Percentiles rank a stretch among this genome's conserved stretches.
phyloP scores from a whole-genome alignment of 345 rosid genomes.

The Leavenworthia alabamica region DNA sequence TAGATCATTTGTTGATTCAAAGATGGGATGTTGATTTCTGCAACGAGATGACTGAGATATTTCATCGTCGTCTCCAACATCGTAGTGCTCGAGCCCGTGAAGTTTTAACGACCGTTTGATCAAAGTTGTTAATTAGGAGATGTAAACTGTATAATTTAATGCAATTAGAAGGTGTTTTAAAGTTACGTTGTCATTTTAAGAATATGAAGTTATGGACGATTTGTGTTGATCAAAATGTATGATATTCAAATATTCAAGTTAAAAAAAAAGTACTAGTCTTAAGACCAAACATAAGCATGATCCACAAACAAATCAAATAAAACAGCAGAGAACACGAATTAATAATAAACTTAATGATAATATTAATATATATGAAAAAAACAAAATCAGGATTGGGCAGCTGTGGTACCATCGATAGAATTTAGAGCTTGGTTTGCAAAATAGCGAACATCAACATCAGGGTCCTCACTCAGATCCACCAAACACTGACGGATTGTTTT shows the following conservation, averaged over 20 bases:
- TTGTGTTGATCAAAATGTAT: slow-evolving; percentile 18
- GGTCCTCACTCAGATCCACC: slow-evolving; percentile 85
- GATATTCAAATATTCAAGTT: slow-evolving; percentile 2
- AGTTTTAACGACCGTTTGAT: slow-evolving; percentile 28
- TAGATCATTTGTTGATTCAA: slow-evolving; percentile 70
- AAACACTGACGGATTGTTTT: slow-evolving; percentile 79
- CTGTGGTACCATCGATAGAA: slow-evolving; percentile 39
- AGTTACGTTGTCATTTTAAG: neutral
- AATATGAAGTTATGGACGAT: neutral
- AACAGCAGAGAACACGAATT: neutral
- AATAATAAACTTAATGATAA: neutral
- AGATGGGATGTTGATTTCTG: slow-evolving; percentile 74
- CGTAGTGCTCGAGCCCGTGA: slow-evolving; percentile 55
- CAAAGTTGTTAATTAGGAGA: neutral
- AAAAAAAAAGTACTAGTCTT: neutral
- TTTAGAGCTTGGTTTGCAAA: slow-evolving; percentile 79
- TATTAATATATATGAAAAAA: slow-evolving; percentile 5
- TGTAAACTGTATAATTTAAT: slow-evolving; percentile 3
- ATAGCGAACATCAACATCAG: slow-evolving; percentile 92
- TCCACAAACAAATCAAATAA: slow-evolving; percentile 4
- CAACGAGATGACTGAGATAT: slow-evolving; percentile 63
- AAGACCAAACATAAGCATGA: neutral
- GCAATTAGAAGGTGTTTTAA: neutral
- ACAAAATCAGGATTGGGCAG: slow-evolving; percentile 12
- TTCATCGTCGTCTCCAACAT: slow-evolving; percentile 81